phyloP scores from a whole-genome alignment of 225 moss, liverwort and hornwort genomes.

The Ulota crispa region DNA sequence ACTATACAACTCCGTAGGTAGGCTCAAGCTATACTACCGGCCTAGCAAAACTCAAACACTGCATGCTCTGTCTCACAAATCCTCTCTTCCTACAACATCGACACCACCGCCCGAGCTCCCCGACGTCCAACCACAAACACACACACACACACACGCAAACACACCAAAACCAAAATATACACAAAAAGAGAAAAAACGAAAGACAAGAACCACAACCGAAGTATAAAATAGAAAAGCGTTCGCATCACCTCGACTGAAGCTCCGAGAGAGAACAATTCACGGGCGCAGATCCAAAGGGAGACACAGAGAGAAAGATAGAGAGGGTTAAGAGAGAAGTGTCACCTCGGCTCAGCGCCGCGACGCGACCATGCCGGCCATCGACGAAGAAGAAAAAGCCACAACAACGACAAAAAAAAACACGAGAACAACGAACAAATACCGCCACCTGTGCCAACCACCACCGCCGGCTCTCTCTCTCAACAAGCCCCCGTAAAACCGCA shows the following conservation, averaged over 20 bases:
- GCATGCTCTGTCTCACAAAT: background rate
- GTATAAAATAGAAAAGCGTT: too few relatives aligned
- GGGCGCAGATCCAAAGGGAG: constrained; percentile 7
- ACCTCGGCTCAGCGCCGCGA: constrained; percentile 11
- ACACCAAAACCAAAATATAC: background rate
- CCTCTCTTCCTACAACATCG: constrained; percentile 7
- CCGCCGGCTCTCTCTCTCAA: background rate
- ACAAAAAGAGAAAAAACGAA: background rate
- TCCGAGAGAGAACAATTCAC: background rate
- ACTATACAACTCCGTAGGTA: background rate
- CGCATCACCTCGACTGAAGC: background rate
- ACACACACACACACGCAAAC: background rate
- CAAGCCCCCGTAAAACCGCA: background rate
- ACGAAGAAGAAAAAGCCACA: background rate
- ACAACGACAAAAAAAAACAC: background rate
- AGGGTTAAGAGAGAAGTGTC: background rate
- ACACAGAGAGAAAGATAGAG: background rate
- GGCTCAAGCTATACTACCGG: background rate
- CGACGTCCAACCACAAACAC: background rate
- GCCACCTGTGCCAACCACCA: background rate
- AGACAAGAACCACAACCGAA: background rate
- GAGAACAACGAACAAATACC: background rate
- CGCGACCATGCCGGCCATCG: constrained; percentile 18
- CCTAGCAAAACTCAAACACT: background rate
- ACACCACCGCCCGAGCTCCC: background rate